Evolutionary conservation across 495 filamentous ascomycete species (phyloP).

Genomic region (Penicillium cosmopolitanum): DNA sequence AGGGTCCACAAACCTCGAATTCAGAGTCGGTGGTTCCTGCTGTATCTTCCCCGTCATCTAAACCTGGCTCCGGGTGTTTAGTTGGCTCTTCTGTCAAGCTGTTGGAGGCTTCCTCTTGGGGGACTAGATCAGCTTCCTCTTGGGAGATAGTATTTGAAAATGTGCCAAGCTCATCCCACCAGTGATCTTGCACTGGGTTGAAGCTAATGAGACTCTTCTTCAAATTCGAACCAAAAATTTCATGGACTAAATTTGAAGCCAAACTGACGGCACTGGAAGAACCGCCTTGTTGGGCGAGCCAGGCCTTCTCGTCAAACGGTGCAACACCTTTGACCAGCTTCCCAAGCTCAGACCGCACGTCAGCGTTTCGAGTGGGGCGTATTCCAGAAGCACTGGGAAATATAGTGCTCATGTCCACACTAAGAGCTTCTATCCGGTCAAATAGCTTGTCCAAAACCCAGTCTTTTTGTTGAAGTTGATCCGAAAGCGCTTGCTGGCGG

Average conservation of each 20-base stretch:
- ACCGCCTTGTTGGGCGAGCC: slow-evolving; percentile 36
- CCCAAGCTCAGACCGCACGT: slow-evolving; percentile 37
- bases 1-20: slow-evolving; percentile 38
- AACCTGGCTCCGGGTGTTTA: slow-evolving; percentile 5
- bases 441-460: slow-evolving; percentile 72
- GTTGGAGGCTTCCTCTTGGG: not conserved
- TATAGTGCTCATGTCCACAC: slow-evolving; percentile 67
- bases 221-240: slow-evolving; percentile 20
- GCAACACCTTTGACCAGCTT: slow-evolving; percentile 51
- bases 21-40: slow-evolving; percentile 37
- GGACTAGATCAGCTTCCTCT: not conserved
- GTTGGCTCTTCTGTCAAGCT: not conserved
- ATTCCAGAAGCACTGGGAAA: slow-evolving; percentile 66
- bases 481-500: slow-evolving; percentile 59
- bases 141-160: slow-evolving; percentile 8
- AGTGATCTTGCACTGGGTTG: slow-evolving; percentile 30
- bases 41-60: slow-evolving; percentile 25
- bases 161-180: slow-evolving; percentile 43
- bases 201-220: slow-evolving; percentile 12
- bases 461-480: slow-evolving; percentile 75
- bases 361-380: slow-evolving; percentile 38
- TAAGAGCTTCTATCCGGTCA: slow-evolving; percentile 75
- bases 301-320: slow-evolving; percentile 48
- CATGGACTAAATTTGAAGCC: slow-evolving; percentile 32
- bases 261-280: slow-evolving; percentile 20